These are phyloP conservation scores for Xylaria sp. DNA, from an alignment of 2,329 filamentous ascomycete genomes.

Conservation along the genomic window DNA sequence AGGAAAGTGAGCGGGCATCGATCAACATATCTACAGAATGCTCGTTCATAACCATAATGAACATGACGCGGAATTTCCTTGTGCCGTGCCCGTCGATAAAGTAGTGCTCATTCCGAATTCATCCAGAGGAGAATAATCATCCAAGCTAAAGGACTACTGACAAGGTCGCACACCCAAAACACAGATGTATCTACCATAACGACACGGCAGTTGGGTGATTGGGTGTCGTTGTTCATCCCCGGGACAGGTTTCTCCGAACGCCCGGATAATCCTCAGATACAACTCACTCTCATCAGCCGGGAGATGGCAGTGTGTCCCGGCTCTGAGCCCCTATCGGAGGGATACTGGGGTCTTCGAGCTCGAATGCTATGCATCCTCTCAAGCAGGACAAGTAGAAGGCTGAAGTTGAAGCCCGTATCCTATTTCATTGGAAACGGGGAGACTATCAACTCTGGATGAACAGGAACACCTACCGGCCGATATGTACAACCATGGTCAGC, in stretches of 20 bases:
- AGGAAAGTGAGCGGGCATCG: conserved; percentile 28
- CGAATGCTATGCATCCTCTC: conserved; percentile 19
- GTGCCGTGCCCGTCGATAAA: conserved; percentile 42
- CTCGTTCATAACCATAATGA: conserved; percentile 24
- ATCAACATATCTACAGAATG: conserved; percentile 31
- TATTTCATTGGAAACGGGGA: neutral
- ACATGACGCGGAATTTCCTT: conserved; percentile 36
- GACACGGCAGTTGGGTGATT: conserved; percentile 47
- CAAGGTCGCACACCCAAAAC: conserved; percentile 36
- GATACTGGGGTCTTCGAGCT: conserved; percentile 22
- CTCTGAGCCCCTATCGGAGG: conserved; percentile 24
- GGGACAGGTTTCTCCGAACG: conserved; percentile 41
- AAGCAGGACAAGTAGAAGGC: conserved; percentile 3
- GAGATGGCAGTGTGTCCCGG: conserved; percentile 27
- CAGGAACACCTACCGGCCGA: neutral
- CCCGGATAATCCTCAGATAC: conserved; percentile 36
- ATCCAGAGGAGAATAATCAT: conserved; percentile 44
- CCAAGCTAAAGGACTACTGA: conserved; percentile 31
- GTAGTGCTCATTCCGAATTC: conserved; percentile 43
- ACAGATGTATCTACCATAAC: conserved; percentile 35
- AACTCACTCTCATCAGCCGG: conserved; percentile 30
- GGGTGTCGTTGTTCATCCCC: conserved; percentile 37
- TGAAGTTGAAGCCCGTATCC: neutral
- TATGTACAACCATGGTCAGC: neutral
- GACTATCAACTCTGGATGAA: neutral